Evolutionary conservation across 768 basidiomycete genomes (phyloP), one percentile per base, ranked within the genome.

Genomic region (Pleurotus citrinopileatus): DNA sequence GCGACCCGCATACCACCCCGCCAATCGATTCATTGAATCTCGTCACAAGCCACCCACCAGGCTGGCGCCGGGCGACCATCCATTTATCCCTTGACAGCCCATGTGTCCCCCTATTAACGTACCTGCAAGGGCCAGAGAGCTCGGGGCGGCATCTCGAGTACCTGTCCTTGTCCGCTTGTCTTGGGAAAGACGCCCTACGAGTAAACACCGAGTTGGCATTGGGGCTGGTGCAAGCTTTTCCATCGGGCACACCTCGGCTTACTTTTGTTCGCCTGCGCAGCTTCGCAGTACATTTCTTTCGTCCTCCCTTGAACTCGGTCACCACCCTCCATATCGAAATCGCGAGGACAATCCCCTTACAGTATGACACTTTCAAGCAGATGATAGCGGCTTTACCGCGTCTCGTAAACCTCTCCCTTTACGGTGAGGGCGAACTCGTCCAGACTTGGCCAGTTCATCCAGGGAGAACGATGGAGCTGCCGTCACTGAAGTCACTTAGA

Each of bases 261-360:
- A 59, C 60, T 12, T 73, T 73, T 37, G 60, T 79, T n/a, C 73
- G 76, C 8, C 70, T 81, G 40, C 70, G 74, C 2, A 77, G 77
- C n/a, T 55, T 76, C 7, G 75, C 77, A 0, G 64, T 76, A 20
- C 65, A 73, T 38, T 63, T 70, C 29, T 71, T 76, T 48, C 68
- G 63, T 1, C 75, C 76, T 3, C 70, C 67, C 17, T 59, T 77
- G 13, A 36, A 61, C 1, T 55, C 57, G 2, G 61, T 78, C 4
- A 71, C 67, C 19, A 74, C 70, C 0, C 70, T 82, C 27, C 74
- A 78, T 55, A 67, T 81, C 32, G 76, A 79, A 48, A 71, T 75
- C 43, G 74, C 70, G 2, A 65, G 61, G 13, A 43, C 61, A 1
- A 52, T 75, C 6, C 68, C 73, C 13, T 62, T 78, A 9, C 58